Conservation (phyloP, 345 rosid species). For the Sonneratia alba region DNA sequence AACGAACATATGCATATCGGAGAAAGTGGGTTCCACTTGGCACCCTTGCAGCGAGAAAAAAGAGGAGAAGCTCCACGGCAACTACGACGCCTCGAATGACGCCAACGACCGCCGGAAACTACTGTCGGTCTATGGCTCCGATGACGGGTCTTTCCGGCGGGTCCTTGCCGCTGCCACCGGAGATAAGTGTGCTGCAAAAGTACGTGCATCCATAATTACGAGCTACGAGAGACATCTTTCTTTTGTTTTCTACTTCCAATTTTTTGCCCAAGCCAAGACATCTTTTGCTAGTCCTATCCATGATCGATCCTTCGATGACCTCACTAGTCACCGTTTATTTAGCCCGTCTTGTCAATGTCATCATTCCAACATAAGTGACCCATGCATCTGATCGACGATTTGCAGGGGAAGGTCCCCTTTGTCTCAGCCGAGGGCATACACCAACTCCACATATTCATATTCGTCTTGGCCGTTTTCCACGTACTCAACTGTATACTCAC, state of each 20-base stretch:
- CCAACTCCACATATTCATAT: slow-evolving; percentile 87
- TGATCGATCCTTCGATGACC: no score
- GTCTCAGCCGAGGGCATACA: slow-evolving; percentile 75
- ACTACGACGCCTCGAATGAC: background rate
- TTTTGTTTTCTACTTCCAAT: no score
- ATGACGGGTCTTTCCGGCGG: slow-evolving; percentile 7
- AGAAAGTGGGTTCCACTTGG: slow-evolving; percentile 42
- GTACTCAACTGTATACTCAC: slow-evolving; percentile 62
- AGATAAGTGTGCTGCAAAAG: slow-evolving; percentile 8
- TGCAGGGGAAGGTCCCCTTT: slow-evolving; percentile 68
- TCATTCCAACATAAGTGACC: no score
- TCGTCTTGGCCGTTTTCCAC: slow-evolving; percentile 68
- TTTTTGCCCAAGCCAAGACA: no score
- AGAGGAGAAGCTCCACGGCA: background rate
- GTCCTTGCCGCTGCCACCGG: slow-evolving; percentile 6
- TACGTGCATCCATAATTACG: background rate
- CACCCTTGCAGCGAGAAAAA: slow-evolving; percentile 45
- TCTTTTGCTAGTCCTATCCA: no score
- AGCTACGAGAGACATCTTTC: no score
- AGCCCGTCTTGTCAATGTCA: no score
- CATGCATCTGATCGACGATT: background rate
- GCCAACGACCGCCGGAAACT: slow-evolving; percentile 35
- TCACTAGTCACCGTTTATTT: no score
- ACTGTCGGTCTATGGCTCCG: slow-evolving; percentile 17
- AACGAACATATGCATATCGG: slow-evolving; percentile 51